Evolutionary conservation across 169 alveolate genomes (phyloP), one percentile per base, ranked within the genome.

Genomic region (Fabrea salina): DNA sequence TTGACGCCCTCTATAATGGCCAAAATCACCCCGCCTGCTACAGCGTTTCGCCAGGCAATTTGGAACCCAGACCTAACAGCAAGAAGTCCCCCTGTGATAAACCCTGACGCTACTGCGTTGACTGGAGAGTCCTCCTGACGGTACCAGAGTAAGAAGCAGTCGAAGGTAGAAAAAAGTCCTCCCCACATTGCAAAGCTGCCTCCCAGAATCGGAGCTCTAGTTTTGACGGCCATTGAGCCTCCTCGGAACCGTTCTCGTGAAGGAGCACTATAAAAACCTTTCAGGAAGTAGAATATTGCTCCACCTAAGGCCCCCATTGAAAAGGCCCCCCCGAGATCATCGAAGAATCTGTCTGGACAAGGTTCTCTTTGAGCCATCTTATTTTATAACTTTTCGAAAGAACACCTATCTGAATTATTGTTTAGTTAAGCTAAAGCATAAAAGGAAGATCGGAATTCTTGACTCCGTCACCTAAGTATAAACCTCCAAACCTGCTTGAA

Each of bases 401-500:
- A n/a, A n/a, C n/a, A n/a, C n/a, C n/a, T n/a, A n/a, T n/a, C n/a
- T n/a, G n/a, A n/a, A n/a, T n/a, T n/a, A n/a, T n/a, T n/a, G n/a
- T n/a, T n/a, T n/a, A 56, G 30, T 19, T 61, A n/a, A 68, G 16
- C 67, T 61, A 79, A 43, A 79, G 67, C 85, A 79, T 66, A 59
- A 91, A 94, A 40, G 96, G 94, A 70, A 94, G 79, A 74, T 94
- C 96, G 2, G 83, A 80, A 71, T 91, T 94, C 61, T 91, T 90
- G n/a, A 91, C 75, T 32, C 96, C 97, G 64, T 90, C 86, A 39
- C 97, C 97, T 56, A 89, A 68, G 76, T 94, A 94, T 27, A 84
- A 85, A 11, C 88, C 86, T 19, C 97, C 97, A 81, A 84, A 91
- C 27, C 82, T 72, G 54, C 74, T 41, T 40, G 94, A 68, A 50